Conservation (phyloP, 2,329 filamentous ascomycete species). For the Cladophialophora yegresii region DNA sequence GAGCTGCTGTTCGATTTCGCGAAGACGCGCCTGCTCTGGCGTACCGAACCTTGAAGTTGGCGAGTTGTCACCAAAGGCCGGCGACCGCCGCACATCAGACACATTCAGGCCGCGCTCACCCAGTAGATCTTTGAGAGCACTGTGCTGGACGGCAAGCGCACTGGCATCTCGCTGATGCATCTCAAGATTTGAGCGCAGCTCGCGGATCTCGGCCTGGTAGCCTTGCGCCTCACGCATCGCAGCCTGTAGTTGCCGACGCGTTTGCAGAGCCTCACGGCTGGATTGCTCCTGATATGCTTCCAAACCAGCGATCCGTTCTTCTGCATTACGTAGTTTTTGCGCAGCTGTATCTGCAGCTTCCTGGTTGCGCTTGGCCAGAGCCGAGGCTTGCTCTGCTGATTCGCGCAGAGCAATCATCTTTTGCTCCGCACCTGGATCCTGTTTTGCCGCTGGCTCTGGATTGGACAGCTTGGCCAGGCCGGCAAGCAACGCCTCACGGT, state of each 20-base stretch:
- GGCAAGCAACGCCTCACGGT: constrained; percentile 77
- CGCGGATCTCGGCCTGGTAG: constrained; percentile 76
- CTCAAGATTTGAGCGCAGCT: constrained; percentile 78
- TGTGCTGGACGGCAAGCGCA: constrained; percentile 86
- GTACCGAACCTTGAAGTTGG: constrained; percentile 73
- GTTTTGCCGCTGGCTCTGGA: constrained; percentile 46
- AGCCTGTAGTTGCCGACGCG: constrained; percentile 84
- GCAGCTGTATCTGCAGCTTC: constrained; percentile 81
- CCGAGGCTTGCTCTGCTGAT: constrained; percentile 76
- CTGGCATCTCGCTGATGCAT: constrained; percentile 92
- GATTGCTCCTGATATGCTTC: constrained; percentile 98
- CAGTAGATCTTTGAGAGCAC: constrained; percentile 88
- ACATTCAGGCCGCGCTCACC: constrained; percentile 84
- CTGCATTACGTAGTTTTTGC: constrained; percentile 85
- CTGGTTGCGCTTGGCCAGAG: constrained; percentile 83
- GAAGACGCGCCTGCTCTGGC: constrained; percentile 75
- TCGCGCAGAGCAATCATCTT: constrained; percentile 73
- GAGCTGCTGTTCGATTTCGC: constrained; percentile 86
- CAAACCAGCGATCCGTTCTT: constrained; percentile 93
- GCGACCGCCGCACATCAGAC: constrained; percentile 68
- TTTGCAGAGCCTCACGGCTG: constrained; percentile 85
- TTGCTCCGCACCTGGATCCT: constrained; percentile 54
- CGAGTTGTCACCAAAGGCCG: constrained; percentile 63
- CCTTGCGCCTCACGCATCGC: constrained; percentile 79
- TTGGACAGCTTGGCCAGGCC: constrained; percentile 74